Base-by-base conservation (phyloP, 2,329 filamentous ascomycete species). In the Fusarium decemcellulare region DNA sequence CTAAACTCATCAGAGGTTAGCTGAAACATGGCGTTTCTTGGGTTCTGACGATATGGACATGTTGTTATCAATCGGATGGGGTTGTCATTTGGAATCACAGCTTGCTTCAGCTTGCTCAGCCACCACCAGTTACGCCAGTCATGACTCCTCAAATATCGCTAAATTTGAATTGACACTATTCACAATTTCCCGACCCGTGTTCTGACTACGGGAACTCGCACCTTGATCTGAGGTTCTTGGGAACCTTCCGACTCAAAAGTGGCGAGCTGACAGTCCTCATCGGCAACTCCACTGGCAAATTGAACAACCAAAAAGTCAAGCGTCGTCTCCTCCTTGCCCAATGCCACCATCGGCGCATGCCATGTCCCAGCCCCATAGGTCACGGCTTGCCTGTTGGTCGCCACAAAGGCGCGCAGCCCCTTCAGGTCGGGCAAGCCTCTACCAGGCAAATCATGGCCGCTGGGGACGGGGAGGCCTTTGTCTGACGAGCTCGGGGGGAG, bases 281-380 rank as follows among this genome's bases (percentile, higher is more conserved):
- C 82, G 0, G 82, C 88, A 12, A 96, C 91, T 3, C 93, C 94
- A 79, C 97, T 98, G 36, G 91, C 90, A 82, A 93, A 96, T 82
- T 98, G 95, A 71, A 93, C 88, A 2, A 98, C 95, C 6, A 97
- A 88, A 79, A 98, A 98, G 77, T 96, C 93, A 50, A 98, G 84
- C 18, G 90, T 85, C 29, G 83, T 81, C 2, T 81, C 84, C 3
- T 74, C 59, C 3, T 77, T 68, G 0, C 95, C 95, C 51, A 98
- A 80, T 15, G 93, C 94, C 14, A 94, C 92, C 95, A 99, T 98
- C 1, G 96, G 96, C 65, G 95, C 94, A 83, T 99, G 96, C 89
- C 95, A 99, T 57, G 94, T 98, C 6, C 94, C 96, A 2, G 93
- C 90, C 2, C 88, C 94, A 79, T 98, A 99, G 4, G 94, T 98